Evolutionary conservation across 148 eudicot genomes (phyloP).

Genomic region (Euryodendron excelsum): DNA sequence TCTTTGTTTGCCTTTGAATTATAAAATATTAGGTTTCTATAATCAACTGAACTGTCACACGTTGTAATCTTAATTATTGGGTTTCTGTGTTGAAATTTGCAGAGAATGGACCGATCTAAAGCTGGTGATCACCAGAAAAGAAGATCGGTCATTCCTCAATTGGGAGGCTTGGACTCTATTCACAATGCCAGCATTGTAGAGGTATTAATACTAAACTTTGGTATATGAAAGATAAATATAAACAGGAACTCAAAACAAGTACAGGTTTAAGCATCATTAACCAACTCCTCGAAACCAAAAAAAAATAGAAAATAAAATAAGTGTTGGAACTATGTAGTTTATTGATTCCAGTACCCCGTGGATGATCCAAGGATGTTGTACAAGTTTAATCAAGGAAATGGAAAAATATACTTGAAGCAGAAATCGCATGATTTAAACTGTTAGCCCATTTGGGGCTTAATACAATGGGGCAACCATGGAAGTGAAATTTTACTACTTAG

Average conservation of each 20-base stretch:
- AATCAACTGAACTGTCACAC: slow-evolving; percentile 6
- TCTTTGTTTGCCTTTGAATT: neutral
- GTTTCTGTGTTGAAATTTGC: slow-evolving; percentile 11
- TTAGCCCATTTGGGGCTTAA: neutral
- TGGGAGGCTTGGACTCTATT: slow-evolving; percentile 37
- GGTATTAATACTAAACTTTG: slow-evolving; percentile 28
- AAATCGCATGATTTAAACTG: neutral
- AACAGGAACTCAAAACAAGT: too few species aligned
- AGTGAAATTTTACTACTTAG: neutral
- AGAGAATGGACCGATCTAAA: slow-evolving; percentile 39
- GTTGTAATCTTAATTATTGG: neutral
- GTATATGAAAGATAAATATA: neutral
- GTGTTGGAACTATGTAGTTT: neutral
- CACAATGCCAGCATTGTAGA: slow-evolving; percentile 39
- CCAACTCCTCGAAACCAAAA: neutral
- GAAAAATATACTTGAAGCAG: neutral
- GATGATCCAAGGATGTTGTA: neutral
- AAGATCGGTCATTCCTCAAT: slow-evolving; percentile 50
- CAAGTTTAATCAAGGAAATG: neutral
- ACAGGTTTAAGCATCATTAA: too few species aligned
- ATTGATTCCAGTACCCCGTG: neutral
- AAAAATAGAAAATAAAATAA: too few species aligned
- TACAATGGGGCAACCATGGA: neutral
- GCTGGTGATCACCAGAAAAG: slow-evolving; percentile 59
- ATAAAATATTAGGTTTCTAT: too few species aligned